Evolutionary conservation across 345 rosid species (phyloP).

Genomic region (Acer campestre): DNA sequence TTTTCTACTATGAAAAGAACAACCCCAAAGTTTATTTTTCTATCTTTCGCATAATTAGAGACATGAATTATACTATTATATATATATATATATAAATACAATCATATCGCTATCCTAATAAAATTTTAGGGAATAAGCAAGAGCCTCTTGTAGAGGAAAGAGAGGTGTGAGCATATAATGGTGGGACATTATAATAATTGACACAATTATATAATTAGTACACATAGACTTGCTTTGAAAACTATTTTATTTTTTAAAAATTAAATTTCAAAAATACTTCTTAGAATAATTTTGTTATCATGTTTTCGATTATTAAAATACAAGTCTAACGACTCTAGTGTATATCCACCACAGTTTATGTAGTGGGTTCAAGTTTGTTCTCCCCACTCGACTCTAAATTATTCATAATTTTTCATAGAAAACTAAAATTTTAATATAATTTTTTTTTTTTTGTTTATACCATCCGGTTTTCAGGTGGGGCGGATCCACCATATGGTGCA

Average conservation of each 20-base stretch:
- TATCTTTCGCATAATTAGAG: not conserved
- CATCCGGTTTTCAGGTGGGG: no score
- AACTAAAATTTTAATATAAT: no score
- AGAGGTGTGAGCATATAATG: constrained; percentile 16
- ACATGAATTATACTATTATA: not conserved
- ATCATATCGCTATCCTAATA: constrained; percentile 16
- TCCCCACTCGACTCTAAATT: no score
- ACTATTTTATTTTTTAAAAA: not conserved
- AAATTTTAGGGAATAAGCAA: constrained; percentile 17
- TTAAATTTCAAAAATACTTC: no score
- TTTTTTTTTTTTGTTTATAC: no score
- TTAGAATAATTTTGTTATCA: no score
- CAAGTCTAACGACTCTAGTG: no score
- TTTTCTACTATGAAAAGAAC: constrained; percentile 5
- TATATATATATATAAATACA: not conserved
- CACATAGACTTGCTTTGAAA: not conserved
- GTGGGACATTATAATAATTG: constrained; percentile 33
- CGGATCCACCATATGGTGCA: no score
- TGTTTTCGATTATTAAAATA: no score
- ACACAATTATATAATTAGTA: not conserved
- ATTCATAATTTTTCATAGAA: no score
- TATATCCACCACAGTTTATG: no score
- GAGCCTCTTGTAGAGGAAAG: not conserved
- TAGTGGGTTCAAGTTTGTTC: no score
- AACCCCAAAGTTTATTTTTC: not conserved